Base-by-base conservation (phyloP, 2,329 filamentous ascomycete genomes). In the Monosporascus sp. region DNA sequence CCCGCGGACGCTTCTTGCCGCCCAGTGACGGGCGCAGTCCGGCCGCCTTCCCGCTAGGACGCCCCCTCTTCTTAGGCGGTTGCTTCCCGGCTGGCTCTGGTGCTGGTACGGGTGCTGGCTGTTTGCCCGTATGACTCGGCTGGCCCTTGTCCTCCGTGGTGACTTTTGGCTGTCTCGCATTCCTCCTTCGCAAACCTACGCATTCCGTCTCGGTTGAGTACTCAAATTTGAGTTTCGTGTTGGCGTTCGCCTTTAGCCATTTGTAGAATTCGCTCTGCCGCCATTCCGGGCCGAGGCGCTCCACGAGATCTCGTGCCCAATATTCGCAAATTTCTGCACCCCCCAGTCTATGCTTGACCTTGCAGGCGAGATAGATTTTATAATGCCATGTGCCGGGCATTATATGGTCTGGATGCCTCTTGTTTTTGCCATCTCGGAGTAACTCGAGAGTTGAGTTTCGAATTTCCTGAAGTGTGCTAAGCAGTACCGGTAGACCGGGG, bases 1-100 rank as follows among this genome's bases (percentile, higher is more conserved):
- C 64, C 22, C 67, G 68, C n/a, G 68, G 60, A 9, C 78, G 73
- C 55, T 81, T 81, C 58, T 74, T 76, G 7, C 72, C 68, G 15
- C 68, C 65, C 0, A 70, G 62, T 1, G 69, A 68, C 17, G 73
- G 70, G 4, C 78, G 73, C 28, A 81, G 66, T 20, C 65, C 69
- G 5, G 77, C 76, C 43, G 71, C 73, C 54, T 76, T 78, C 26
- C 75, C 75, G 15, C 71, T 68, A 14, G 63, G 67, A 11, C 73
- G 74, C 17, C 67, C 68, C 45, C 70, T 68, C 45, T 49, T 46
- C 43, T 28, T 46, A 26, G 43, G 54, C 2, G 61, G 61, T 46
- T 61, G 58, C 46, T 68, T 65, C 40, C 57, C 61, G 37, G 52
- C 55, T 51, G 56, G 59, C 40, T 55, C 54, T 38, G 38, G 50